A percentile compares a stretch with the other conserved stretches of the same genome.
Evolutionary conservation across 2,329 filamentous ascomycete genomes (phyloP).

Genomic region (Chaetomium olivaceum): DNA sequence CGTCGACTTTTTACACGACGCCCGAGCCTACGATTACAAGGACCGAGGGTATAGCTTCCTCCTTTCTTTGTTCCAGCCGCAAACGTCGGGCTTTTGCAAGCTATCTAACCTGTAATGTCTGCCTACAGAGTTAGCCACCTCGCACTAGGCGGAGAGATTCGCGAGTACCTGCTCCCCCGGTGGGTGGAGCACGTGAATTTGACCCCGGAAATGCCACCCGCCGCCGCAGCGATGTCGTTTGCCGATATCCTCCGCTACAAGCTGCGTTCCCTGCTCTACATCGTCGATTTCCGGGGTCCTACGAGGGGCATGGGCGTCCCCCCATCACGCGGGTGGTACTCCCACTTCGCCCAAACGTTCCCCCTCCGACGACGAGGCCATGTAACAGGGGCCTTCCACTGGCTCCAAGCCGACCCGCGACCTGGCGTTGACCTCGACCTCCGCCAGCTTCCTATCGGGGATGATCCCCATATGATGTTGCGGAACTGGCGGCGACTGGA

Average conservation of each 20-base stretch:
- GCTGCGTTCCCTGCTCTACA: background rate
- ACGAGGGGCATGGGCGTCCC: background rate
- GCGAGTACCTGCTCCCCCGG: background rate
- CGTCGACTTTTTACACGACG: constrained; percentile 8
- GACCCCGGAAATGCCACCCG: background rate
- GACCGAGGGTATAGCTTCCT: constrained; percentile 1
- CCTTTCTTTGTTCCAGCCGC: background rate
- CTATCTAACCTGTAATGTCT: background rate
- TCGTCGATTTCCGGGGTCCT: background rate
- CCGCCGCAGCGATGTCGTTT: constrained; percentile 1
- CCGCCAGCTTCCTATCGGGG: background rate
- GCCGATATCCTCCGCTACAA: background rate
- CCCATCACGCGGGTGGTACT: background rate
- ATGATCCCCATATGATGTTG: background rate
- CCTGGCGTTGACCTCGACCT: constrained; percentile 2
- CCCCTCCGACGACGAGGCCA: background rate
- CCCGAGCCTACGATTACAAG: constrained; percentile 4
- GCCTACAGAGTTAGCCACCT: background rate
- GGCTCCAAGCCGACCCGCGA: constrained; percentile 3
- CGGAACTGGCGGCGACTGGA: background rate
- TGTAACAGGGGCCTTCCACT: background rate
- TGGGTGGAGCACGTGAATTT: background rate
- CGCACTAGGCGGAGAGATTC: background rate
- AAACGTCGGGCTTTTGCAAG: background rate
- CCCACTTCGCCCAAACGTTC: constrained; percentile 11